Evolutionary conservation across 2,329 filamentous ascomycete genomes (phyloP).

Genomic region (Pseudogymnoascus sp.): DNA sequence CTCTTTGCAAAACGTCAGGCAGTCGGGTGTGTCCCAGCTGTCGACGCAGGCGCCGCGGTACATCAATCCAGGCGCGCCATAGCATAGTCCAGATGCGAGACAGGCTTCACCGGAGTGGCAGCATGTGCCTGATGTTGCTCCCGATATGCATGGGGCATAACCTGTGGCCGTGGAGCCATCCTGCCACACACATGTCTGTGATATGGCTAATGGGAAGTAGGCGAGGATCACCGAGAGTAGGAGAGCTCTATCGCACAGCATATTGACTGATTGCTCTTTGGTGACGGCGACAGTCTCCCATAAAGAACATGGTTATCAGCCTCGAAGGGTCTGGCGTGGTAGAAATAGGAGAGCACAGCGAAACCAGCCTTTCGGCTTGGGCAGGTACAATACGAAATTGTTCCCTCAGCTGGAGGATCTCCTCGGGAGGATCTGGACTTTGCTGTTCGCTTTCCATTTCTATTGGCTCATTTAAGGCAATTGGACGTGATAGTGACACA

Average conservation of each 20-base stretch:
- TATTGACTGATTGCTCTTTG: not conserved
- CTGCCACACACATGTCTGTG: not conserved
- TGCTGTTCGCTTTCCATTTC: not conserved
- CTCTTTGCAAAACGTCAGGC: constrained; percentile 18
- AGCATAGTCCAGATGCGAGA: constrained; percentile 16
- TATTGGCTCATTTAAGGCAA: not conserved
- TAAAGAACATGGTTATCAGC: not conserved
- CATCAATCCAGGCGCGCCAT: constrained; percentile 17
- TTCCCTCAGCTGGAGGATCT: not conserved
- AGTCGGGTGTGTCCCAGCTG: constrained; percentile 18
- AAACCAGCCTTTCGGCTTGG: not conserved
- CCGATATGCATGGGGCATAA: constrained; percentile 15
- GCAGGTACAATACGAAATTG: not conserved
- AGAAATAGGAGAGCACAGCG: not conserved
- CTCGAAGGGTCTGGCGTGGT: not conserved
- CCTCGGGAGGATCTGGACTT: not conserved
- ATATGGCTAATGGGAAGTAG: not conserved
- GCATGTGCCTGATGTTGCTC: constrained; percentile 15
- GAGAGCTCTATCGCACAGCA: not conserved
- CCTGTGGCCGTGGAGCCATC: constrained; percentile 11
- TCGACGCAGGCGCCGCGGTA: constrained; percentile 20
- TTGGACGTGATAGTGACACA: not conserved
- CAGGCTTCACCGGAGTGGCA: constrained; percentile 16
- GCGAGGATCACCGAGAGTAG: not conserved
- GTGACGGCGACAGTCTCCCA: not conserved